Percentiles rank a stretch among this genome's conserved stretches.
Conservation (phyloP, 768 basidiomycete genomes). For the Tephrocybe sp. region DNA sequence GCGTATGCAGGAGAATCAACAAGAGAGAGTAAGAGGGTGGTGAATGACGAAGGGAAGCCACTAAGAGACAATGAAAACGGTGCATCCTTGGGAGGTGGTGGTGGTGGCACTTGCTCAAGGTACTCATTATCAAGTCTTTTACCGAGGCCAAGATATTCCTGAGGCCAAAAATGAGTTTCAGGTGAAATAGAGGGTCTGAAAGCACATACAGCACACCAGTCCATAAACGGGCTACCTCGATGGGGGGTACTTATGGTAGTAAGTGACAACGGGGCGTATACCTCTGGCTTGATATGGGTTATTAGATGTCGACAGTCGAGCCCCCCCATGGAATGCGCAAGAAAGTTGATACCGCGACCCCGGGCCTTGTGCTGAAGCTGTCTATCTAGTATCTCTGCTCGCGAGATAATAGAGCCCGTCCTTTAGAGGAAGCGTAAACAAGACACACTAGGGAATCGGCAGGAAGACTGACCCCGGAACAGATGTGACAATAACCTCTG, state of each 20-base stretch:
- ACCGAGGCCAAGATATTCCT: conserved; percentile 94
- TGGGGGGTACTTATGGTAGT: conserved; percentile 94
- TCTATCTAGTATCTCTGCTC: conserved; percentile 74
- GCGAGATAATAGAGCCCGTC: conserved; percentile 85
- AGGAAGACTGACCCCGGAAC: conserved; percentile 75
- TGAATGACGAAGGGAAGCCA: conserved; percentile 79
- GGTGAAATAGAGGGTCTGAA: neutral
- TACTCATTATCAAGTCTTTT: conserved; percentile 45
- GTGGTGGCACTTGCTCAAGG: neutral
- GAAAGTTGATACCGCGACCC: conserved; percentile 85
- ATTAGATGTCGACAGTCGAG: conserved; percentile 94
- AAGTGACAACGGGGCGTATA: conserved; percentile 84
- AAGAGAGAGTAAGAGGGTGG: conserved; percentile 81
- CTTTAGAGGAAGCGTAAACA: conserved; percentile 36
- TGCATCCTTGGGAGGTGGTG: conserved; percentile 25
- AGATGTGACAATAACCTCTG: conserved; percentile 93
- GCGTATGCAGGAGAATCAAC: conserved; percentile 97
- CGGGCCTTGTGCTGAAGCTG: conserved; percentile 64
- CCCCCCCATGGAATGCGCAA: conserved; percentile 98
- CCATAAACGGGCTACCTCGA: conserved; percentile 97
- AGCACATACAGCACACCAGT: conserved; percentile 86
- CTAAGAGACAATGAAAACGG: conserved; percentile 51
- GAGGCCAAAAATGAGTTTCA: conserved; percentile 7
- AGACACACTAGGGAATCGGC: neutral
- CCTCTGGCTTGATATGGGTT: conserved; percentile 75